Percentiles rank a stretch among this genome's conserved stretches.
phyloP scores from a whole-genome alignment of 2,329 filamentous ascomycete genomes.

The Cladosporium sp. region DNA sequence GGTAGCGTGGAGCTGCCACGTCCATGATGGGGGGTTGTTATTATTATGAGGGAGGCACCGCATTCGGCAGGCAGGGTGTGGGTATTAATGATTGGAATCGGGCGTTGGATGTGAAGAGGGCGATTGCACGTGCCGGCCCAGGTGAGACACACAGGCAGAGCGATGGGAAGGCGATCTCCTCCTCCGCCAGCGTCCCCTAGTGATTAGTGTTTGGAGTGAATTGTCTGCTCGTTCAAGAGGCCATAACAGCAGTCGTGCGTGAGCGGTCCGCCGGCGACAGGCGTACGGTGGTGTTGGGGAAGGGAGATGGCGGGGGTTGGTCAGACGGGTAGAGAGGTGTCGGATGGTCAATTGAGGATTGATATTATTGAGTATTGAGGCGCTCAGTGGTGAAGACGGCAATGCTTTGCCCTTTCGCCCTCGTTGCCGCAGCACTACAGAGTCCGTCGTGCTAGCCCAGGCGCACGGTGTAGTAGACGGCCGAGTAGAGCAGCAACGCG shows the following conservation, averaged over 20 bases:
- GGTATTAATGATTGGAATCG: neutral
- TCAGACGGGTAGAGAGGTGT: neutral
- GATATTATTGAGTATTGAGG: neutral
- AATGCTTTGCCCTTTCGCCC: neutral
- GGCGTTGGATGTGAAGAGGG: constrained; percentile 10
- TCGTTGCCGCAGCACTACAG: constrained; percentile 11
- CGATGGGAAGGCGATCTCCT: neutral
- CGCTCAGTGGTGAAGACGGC: neutral
- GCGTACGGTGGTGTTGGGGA: neutral
- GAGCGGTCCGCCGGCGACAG: neutral
- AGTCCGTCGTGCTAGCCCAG: neutral
- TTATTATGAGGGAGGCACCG: constrained; percentile 5
- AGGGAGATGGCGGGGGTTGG: constrained; percentile 1
- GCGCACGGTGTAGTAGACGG: constrained; percentile 11
- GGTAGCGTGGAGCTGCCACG: constrained; percentile 33
- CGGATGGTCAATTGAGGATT: neutral
- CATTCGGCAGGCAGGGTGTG: constrained; percentile 13
- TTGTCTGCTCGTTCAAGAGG: constrained; percentile 9
- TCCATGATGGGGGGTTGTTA: constrained; percentile 30
- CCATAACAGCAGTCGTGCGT: constrained; percentile 1
- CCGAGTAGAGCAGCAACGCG: neutral
- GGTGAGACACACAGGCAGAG: neutral
- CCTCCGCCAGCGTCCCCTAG: neutral
- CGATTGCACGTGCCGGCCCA: constrained; percentile 5
- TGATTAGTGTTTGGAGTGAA: constrained; percentile 5